phyloP scores from a whole-genome alignment of 208 protist genomes.

The Phytomonas sp. region DNA sequence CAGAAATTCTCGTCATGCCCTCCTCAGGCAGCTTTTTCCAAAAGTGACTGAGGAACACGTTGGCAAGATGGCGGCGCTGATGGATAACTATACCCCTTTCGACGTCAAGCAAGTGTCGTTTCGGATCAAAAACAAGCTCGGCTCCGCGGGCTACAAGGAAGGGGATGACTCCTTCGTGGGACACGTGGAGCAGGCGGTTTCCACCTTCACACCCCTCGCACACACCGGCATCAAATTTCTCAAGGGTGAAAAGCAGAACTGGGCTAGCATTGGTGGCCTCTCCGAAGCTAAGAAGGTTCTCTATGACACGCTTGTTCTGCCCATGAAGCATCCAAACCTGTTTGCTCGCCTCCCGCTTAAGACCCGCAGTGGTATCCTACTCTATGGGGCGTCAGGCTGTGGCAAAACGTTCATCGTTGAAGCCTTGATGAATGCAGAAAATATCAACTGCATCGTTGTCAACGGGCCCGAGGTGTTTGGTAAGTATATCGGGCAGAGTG shows the following conservation, averaged over 20 bases:
- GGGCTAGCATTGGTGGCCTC: constrained; percentile 88
- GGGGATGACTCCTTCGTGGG: constrained; percentile 17
- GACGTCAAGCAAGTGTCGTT: constrained; percentile 50
- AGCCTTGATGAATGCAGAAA: constrained; percentile 63
- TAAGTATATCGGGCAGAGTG: constrained; percentile 93
- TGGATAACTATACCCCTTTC: constrained; percentile 89
- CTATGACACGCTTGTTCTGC: constrained; percentile 92
- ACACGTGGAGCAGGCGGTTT: constrained; percentile 26
- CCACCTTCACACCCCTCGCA: constrained; percentile 64
- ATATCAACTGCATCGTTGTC: constrained; percentile 86
- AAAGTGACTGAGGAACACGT: constrained; percentile 20
- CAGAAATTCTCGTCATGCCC: constrained; percentile 27
- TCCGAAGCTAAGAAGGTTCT: constrained; percentile 90
- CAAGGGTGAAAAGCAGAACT: constrained; percentile 50
- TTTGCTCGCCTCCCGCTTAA: constrained; percentile 88
- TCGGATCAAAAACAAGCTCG: constrained; percentile 27
- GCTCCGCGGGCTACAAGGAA: constrained; percentile 14
- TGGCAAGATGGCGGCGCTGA: constrained; percentile 30
- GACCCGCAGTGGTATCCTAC: constrained; percentile 84
- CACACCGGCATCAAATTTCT: constrained; percentile 81
- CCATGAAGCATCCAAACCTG: constrained; percentile 88
- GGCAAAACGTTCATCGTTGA: constrained; percentile 89
- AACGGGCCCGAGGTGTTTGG: constrained; percentile 93
- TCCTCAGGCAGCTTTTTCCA: constrained; percentile 57
- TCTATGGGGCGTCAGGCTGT: constrained; percentile 91